Conservation (phyloP, 1,284 basidiomycete species). For the Leccinum proliferum region DNA sequence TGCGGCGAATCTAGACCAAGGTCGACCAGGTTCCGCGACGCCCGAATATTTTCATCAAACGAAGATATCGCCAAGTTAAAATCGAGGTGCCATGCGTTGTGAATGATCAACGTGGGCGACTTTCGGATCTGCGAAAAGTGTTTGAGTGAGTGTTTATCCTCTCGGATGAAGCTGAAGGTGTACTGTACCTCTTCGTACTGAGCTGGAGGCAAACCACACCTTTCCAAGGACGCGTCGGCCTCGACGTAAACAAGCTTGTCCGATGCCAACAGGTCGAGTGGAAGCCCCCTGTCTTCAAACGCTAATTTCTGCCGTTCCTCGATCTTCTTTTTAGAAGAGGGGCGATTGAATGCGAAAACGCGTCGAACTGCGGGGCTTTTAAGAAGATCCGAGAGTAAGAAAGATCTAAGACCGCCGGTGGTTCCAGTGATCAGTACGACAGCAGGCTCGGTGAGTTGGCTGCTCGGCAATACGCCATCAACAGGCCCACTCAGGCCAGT, state of each 20-base stretch:
- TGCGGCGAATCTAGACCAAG: constrained; percentile 21
- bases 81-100: too few relatives aligned
- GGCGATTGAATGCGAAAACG: constrained; percentile 25
- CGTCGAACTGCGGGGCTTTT: constrained; percentile 8
- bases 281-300: constrained; percentile 5
- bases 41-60: too few relatives aligned
- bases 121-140: too few relatives aligned
- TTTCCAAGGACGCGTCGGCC: constrained; percentile 10
- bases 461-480: not conserved
- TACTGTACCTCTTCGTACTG: too few relatives aligned
- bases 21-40: constrained; percentile 27
- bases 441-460: not conserved
- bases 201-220: constrained; percentile 2
- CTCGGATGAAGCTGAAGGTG: too few relatives aligned
- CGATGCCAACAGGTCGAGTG: constrained; percentile 2
- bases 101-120: not conserved
- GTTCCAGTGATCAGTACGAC: constrained; percentile 28
- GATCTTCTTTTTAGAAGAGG: constrained; percentile 1
- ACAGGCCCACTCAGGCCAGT: not conserved
- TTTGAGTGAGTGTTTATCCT: too few relatives aligned
- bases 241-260: not conserved
- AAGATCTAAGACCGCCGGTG: constrained; percentile 27
- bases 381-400: constrained; percentile 19
- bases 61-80: too few relatives aligned
- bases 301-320: constrained; percentile 6